Evolutionary conservation across 352 stramenopile species (phyloP).

Genomic region (Discostella stelligera): DNA sequence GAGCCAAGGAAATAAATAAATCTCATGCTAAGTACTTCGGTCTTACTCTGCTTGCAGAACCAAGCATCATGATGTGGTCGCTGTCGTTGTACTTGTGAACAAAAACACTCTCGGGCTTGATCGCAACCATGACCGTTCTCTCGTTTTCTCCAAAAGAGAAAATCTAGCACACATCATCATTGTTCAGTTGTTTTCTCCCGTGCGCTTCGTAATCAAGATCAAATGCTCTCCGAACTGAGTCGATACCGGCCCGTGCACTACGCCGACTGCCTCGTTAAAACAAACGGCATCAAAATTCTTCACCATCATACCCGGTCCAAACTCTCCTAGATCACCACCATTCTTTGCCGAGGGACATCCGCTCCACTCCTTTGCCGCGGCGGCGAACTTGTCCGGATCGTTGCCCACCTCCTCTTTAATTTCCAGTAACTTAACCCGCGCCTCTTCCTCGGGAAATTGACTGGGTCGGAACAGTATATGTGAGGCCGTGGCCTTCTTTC

Average conservation of each 20-base stretch:
- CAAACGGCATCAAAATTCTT: constrained; percentile 82
- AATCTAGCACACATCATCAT: background rate
- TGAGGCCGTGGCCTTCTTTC: constrained; percentile 55
- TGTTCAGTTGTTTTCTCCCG: constrained; percentile 39
- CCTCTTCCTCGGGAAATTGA: constrained; percentile 50
- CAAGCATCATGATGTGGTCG: too few species aligned
- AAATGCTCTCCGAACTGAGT: constrained; percentile 84
- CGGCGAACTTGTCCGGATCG: constrained; percentile 51
- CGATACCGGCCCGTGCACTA: constrained; percentile 79
- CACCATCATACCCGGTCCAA: constrained; percentile 82
- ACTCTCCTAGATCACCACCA: constrained; percentile 73
- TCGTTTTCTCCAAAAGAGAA: constrained; percentile 28
- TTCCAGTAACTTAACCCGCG: constrained; percentile 45
- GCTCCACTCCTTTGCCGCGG: constrained; percentile 43
- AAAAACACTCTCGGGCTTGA: too few species aligned
- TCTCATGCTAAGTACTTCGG: too few species aligned
- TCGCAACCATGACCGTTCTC: too few species aligned
- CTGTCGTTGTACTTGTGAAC: too few species aligned
- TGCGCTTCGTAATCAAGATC: constrained; percentile 78
- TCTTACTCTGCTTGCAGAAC: too few species aligned
- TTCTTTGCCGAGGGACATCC: constrained; percentile 64
- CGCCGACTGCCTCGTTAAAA: constrained; percentile 72
- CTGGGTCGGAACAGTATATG: constrained; percentile 54
- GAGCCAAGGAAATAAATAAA: too few species aligned
- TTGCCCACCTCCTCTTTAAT: constrained; percentile 53